Conservation (phyloP, 805 yeast genomes). For the Suhomyces sp. region DNA sequence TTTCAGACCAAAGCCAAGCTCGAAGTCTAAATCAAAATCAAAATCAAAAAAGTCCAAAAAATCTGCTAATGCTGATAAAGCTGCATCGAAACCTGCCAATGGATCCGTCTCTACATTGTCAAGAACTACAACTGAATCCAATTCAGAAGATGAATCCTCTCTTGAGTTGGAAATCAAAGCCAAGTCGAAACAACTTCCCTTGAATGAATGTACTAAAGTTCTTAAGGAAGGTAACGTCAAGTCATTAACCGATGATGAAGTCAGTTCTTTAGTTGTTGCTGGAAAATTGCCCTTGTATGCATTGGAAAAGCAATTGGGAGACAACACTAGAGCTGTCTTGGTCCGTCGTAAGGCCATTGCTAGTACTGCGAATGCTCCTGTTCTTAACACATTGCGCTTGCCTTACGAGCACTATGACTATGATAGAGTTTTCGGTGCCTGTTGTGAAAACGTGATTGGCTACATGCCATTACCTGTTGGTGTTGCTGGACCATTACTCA, state of each 20-base stretch:
- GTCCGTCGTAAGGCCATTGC: slow-evolving; percentile 94
- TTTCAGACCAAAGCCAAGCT: slow-evolving; percentile 23
- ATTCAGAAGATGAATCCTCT: slow-evolving; percentile 13
- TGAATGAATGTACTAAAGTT: slow-evolving; percentile 61
- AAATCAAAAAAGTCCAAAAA: slow-evolving; percentile 4
- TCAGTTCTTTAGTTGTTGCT: slow-evolving; percentile 61
- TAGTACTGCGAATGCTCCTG: slow-evolving; percentile 74
- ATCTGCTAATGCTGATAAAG: background rate
- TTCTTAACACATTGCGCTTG: slow-evolving; percentile 63
- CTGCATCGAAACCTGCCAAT: background rate
- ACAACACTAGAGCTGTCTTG: slow-evolving; percentile 87
- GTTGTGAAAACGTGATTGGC: slow-evolving; percentile 98
- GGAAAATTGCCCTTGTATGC: slow-evolving; percentile 92
- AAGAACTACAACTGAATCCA: slow-evolving; percentile 16
- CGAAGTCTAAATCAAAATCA: slow-evolving; percentile 1
- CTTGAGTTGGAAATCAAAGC: slow-evolving; percentile 24
- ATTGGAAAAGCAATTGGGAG: slow-evolving; percentile 84
- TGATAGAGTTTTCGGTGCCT: slow-evolving; percentile 95
- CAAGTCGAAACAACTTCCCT: slow-evolving; percentile 34
- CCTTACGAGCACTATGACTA: slow-evolving; percentile 87
- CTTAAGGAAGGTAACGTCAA: slow-evolving; percentile 71
- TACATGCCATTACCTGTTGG: slow-evolving; percentile 96
- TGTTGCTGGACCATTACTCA: slow-evolving; percentile 92
- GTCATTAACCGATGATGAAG: slow-evolving; percentile 67
- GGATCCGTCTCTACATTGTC: background rate